Evolutionary conservation across 306 rosid species (phyloP), one percentile per base, ranked within the genome.

Genomic region (Clitoria ternatea): DNA sequence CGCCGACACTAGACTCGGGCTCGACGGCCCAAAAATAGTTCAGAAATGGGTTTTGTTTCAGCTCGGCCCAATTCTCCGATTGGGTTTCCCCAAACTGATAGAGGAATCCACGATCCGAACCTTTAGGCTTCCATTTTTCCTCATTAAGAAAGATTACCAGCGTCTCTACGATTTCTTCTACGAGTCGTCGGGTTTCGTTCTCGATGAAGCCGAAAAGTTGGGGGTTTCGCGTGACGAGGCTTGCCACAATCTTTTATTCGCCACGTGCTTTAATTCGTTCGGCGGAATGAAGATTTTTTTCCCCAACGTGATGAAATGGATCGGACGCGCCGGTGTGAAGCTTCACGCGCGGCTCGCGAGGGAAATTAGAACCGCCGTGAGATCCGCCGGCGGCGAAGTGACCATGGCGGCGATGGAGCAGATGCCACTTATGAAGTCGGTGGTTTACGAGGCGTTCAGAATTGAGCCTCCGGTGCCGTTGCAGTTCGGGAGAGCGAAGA

Each of bases 361-460:
- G 48, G 99, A 94, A 84, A 84, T 94, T 44, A 67, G 99, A 8
- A 20, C 87, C 14, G 95, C 72, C 20, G 82, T 94, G 43, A 70
- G 77, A 72, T 27, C 88, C 40, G 73, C 82, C 73, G 96, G 88
- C 2, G 96, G 97, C 0, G 77, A 86, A 6, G 66, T 94, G 26
- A 94, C 97, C 0, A 94, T 94, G 99, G 86, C 82, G 1, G 92
- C 84, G 3, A 74, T 91, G 92, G 97, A 94, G 48, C 74, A 87
- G 27, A 94, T 94, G 99, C 89, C 96, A 14, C 15, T 94, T 73
- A 80, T 89, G 97, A 91, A 94, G 37, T 94, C 99, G 1, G 97
- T 86, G 0, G 97, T 94, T 0, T 89, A 87, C 67, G 99, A 94
- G 18, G 77, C 85, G 0, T 73, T 94, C 33, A 20, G 99, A 6